Evolutionary conservation across 768 basidiomycete genomes (phyloP), one percentile per base, ranked within the genome.

Genomic region (Termitomyces heimii): DNA sequence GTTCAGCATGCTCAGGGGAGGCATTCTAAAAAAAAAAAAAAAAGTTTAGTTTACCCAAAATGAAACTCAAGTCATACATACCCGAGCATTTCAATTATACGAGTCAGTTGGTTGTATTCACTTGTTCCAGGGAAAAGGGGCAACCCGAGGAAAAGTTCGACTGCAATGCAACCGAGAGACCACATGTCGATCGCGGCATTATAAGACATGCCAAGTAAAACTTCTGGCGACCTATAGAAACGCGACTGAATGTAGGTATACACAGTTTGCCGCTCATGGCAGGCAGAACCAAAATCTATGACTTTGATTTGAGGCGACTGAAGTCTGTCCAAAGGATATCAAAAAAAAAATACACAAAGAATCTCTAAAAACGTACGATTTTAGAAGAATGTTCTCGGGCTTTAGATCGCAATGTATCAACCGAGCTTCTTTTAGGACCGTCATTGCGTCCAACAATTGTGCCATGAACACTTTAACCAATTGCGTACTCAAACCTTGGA

Each of bases 191-290:
- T 98, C 12, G 92, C 79, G 12, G 94, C 86, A 24, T 89, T 95
- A 71, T 99, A 98, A 13, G 94, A 86, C 70, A 98, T 86, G 14
- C 94, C 94, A 26, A 99, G 79, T 29, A 99, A 80, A 18, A 99
- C 97, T 74, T 99, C 97, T 13, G 97, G 97, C 2, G 93, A 96
- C 44, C 97, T 90, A 70, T 99, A 99, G 76, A 99, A 99, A 50
- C 97, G 83, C 9, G 95, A 98, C 68, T 99, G 97, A 69, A 99
- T 98, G 74, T 99, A 99, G 4, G 97, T 99, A 71, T 99, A 99
- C 43, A 98, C 94, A n/a, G 96, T 99, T 73, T 98, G 95, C 65
- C 92, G 88, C 74, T 98, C 97, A 69, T 98, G 95, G 69, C 97
- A 99, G 18, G 97, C 94, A 5, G 95, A 98, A 42, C 97, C 97